Percentiles rank a stretch among this genome's conserved stretches.
Conservation (phyloP, 1,284 basidiomycete species). For the Neolentinus lepideus region DNA sequence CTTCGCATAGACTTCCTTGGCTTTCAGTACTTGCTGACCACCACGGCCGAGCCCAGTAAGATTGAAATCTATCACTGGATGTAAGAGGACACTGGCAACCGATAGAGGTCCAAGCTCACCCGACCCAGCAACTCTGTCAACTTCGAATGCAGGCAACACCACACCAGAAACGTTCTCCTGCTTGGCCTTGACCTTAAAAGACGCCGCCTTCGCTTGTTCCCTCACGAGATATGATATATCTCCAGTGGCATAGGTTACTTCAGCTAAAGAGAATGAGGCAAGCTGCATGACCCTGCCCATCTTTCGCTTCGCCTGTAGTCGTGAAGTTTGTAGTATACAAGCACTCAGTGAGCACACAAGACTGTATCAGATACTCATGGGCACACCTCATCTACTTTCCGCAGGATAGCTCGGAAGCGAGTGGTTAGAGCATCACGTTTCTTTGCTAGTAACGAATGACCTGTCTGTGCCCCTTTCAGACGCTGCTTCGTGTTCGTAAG, state of each 20-base stretch:
- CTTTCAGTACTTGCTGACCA: conserved; percentile 92
- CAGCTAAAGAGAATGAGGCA: conserved; percentile 96
- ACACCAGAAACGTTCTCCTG: conserved; percentile 99
- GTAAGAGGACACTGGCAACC: background rate
- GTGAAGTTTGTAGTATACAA: background rate
- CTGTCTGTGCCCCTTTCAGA: conserved; percentile 95
- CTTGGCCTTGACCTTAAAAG: conserved; percentile 90
- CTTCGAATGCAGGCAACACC: conserved; percentile 93
- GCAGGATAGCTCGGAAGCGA: conserved; percentile 84
- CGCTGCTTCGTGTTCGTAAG: conserved; percentile 91
- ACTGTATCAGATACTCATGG: background rate
- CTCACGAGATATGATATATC: conserved; percentile 96
- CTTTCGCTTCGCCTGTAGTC: conserved; percentile 85
- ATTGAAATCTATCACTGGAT: conserved; percentile 74
- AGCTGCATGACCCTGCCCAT: conserved; percentile 99
- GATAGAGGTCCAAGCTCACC: conserved; percentile 41
- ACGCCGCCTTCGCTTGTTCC: conserved; percentile 86
- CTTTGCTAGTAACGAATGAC: conserved; percentile 95
- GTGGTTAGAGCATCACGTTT: conserved; percentile 95
- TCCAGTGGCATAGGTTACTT: conserved; percentile 96
- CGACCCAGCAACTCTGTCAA: conserved; percentile 75
- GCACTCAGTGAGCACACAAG: background rate
- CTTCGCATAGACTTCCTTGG: conserved; percentile 95
- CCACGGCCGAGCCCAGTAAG: conserved; percentile 97
- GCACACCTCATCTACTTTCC: conserved; percentile 89